These are phyloP conservation scores for Nemania sp. DNA, from an alignment of 2,329 filamentous ascomycete species.

Conservation along the genomic window DNA sequence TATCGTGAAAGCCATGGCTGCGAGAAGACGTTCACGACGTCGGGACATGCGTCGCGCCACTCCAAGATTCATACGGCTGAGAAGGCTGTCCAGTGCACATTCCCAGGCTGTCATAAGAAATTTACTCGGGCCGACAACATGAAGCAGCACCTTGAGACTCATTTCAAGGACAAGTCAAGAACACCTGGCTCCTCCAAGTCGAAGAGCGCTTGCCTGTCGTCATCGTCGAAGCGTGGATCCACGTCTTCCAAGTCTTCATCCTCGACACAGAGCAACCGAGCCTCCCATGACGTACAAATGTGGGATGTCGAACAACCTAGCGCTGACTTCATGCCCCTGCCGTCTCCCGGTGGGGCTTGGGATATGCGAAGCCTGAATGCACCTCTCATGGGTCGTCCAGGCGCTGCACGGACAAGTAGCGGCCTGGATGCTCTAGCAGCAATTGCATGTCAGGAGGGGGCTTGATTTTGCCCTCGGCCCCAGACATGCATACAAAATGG, in stretches of 20 bases:
- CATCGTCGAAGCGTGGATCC: slow-evolving; percentile 26
- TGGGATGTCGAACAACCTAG: slow-evolving; percentile 51
- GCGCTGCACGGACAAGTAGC: slow-evolving; percentile 49
- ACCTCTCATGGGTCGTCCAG: slow-evolving; percentile 52
- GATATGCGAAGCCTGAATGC: slow-evolving; percentile 53
- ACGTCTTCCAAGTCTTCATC: slow-evolving; percentile 39
- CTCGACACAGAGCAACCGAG: slow-evolving; percentile 39
- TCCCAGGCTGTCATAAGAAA: slow-evolving; percentile 73
- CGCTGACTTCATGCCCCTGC: slow-evolving; percentile 38
- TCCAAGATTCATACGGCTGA: slow-evolving; percentile 84
- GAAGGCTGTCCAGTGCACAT: slow-evolving; percentile 73
- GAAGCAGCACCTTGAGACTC: slow-evolving; percentile 82
- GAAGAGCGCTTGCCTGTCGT: slow-evolving; percentile 33
- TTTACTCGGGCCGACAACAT: slow-evolving; percentile 86
- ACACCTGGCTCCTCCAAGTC: slow-evolving; percentile 45
- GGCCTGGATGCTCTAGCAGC: slow-evolving; percentile 61
- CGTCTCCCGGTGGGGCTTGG: slow-evolving; percentile 50
- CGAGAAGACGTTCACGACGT: slow-evolving; percentile 81
- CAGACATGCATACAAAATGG: not conserved
- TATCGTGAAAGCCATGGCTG: slow-evolving; percentile 73
- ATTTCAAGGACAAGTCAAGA: slow-evolving; percentile 66
- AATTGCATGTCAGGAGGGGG: slow-evolving; percentile 56
- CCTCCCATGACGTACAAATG: slow-evolving; percentile 41
- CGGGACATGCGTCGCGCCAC: slow-evolving; percentile 82
- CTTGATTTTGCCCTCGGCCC: slow-evolving; percentile 11